These are phyloP conservation scores for Pseudocercospora ulei DNA, from an alignment of 2,329 filamentous ascomycete species.

Conservation along the genomic window DNA sequence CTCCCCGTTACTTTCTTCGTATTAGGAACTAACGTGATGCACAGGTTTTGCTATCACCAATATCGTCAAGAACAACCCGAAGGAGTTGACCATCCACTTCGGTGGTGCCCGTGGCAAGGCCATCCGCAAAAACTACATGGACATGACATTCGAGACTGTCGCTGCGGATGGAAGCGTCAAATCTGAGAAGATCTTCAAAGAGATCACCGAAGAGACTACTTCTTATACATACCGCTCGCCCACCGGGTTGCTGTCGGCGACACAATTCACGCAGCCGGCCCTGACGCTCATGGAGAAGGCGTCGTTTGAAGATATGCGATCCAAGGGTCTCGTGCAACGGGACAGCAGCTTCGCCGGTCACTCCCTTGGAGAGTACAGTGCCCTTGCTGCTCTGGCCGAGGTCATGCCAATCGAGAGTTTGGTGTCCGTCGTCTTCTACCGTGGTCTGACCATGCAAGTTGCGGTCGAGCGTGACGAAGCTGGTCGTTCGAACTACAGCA, in stretches of 20 bases:
- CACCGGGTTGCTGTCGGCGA: slow-evolving; percentile 86
- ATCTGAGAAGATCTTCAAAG: slow-evolving; percentile 99
- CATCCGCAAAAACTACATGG: slow-evolving; percentile 98
- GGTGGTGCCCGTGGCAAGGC: slow-evolving; percentile 93
- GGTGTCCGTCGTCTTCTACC: slow-evolving; percentile 98
- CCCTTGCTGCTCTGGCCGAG: slow-evolving; percentile 86
- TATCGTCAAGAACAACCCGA: slow-evolving; percentile 98
- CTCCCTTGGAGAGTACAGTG: slow-evolving; percentile 96
- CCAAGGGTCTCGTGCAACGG: slow-evolving; percentile 87
- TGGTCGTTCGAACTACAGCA: slow-evolving; percentile 94
- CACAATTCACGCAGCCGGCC: slow-evolving; percentile 95
- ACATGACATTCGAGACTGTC: slow-evolving; percentile 99
- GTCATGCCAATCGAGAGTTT: slow-evolving; percentile 99
- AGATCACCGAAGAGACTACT: slow-evolving; percentile 80
- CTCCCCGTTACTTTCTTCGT: background rate
- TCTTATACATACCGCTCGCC: slow-evolving; percentile 97
- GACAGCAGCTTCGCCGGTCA: slow-evolving; percentile 97
- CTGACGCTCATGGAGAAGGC: slow-evolving; percentile 99
- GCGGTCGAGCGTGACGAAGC: slow-evolving; percentile 90
- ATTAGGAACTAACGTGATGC: slow-evolving; percentile 10
- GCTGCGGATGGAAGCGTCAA: slow-evolving; percentile 84
- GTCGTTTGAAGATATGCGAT: slow-evolving; percentile 96
- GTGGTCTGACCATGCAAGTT: slow-evolving; percentile 97
- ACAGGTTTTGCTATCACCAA: slow-evolving; percentile 93
- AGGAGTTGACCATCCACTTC: slow-evolving; percentile 96